Conservation (phyloP, 352 stramenopile genomes). For the Pythium vanterpoolii region DNA sequence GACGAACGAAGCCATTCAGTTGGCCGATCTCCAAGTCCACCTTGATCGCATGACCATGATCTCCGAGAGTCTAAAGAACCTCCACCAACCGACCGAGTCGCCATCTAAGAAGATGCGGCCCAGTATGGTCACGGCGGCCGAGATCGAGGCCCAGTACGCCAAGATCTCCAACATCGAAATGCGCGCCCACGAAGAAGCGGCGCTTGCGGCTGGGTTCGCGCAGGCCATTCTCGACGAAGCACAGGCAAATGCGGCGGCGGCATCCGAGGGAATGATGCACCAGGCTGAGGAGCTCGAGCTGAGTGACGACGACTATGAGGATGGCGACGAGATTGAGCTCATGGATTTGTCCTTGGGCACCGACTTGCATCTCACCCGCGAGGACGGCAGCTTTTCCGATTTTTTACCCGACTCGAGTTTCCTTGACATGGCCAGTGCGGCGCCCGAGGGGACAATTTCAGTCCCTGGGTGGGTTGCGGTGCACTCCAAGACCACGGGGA, state of each 20-base stretch:
- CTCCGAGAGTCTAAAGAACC: conserved; percentile 49
- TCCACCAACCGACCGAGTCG: conserved; percentile 34
- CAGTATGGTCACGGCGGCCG: conserved; percentile 26
- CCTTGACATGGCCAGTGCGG: conserved; percentile 39
- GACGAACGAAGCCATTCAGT: conserved; percentile 31
- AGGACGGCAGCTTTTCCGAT: conserved; percentile 63
- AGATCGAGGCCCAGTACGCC: conserved; percentile 10
- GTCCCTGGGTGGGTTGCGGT: conserved; percentile 58
- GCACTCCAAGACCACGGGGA: conserved; percentile 67
- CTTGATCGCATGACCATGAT: conserved; percentile 76
- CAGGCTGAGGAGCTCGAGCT: background rate
- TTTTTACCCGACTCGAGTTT: conserved; percentile 70
- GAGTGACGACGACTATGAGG: conserved; percentile 9
- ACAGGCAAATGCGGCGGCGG: background rate
- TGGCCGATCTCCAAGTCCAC: conserved; percentile 67
- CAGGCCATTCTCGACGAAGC: conserved; percentile 19
- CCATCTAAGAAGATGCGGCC: conserved; percentile 42
- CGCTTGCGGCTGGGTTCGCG: conserved; percentile 15
- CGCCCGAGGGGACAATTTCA: conserved; percentile 22
- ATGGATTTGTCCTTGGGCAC: conserved; percentile 49
- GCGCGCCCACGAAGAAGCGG: conserved; percentile 20
- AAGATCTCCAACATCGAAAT: conserved; percentile 23
- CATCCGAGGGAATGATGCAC: conserved; percentile 8
- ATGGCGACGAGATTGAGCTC: conserved; percentile 16
- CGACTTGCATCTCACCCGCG: conserved; percentile 26